These are phyloP conservation scores for Stachybotrys chartarum DNA, from an alignment of 2,329 filamentous ascomycete genomes.

Conservation along the genomic window DNA sequence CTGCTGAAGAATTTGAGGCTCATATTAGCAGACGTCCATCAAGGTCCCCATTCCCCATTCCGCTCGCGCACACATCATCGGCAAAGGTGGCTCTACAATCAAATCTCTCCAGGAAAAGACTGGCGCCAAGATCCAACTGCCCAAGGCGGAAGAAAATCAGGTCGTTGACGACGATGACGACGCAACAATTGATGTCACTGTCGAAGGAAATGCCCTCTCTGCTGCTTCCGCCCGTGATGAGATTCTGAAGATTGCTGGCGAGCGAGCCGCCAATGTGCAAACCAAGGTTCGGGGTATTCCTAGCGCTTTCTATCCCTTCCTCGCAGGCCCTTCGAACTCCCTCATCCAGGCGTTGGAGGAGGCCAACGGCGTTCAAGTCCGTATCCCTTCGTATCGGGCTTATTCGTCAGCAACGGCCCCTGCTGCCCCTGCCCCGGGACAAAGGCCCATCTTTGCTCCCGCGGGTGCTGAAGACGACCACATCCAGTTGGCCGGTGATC, in stretches of 20 bases:
- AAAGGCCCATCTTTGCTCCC: constrained; percentile 63
- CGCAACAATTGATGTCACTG: constrained; percentile 72
- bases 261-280: constrained; percentile 75
- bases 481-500: constrained; percentile 83
- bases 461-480: constrained; percentile 62
- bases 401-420: constrained; percentile 67
- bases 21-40: constrained; percentile 38
- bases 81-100: constrained; percentile 82
- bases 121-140: constrained; percentile 84
- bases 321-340: constrained; percentile 71
- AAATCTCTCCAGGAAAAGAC: constrained; percentile 85
- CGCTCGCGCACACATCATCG: constrained; percentile 84
- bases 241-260: constrained; percentile 81
- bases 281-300: constrained; percentile 78
- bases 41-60: constrained; percentile 78
- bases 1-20: not conserved
- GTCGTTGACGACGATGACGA: constrained; percentile 63
- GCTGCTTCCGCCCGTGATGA: constrained; percentile 76
- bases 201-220: constrained; percentile 87
- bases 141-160: constrained; percentile 63
- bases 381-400: constrained; percentile 74
- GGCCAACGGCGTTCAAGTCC: constrained; percentile 69
- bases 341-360: constrained; percentile 65
- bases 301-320: constrained; percentile 90
- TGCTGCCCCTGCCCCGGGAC: constrained; percentile 50